phyloP scores from a whole-genome alignment of 2,329 filamentous ascomycete species.

The Anthostomella pinea region DNA sequence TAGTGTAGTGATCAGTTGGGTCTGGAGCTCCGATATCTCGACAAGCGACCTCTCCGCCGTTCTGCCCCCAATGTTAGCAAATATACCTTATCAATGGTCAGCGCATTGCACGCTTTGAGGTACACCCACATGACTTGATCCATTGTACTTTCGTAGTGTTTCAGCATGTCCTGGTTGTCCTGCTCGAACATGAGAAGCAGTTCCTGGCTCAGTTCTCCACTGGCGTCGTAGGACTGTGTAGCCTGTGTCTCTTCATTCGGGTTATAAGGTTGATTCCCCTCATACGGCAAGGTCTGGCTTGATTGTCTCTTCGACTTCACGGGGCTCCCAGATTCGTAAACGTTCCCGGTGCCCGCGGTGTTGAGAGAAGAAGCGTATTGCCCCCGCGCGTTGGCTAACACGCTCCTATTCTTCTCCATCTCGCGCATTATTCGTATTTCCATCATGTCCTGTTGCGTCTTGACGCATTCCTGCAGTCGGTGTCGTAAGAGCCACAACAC shows the following conservation, averaged over 20 bases:
- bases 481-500: constrained; percentile 80
- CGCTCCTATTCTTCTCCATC: constrained; percentile 84
- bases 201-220: constrained; percentile 68
- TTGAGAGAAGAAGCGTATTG: constrained; percentile 21
- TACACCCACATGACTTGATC: constrained; percentile 84
- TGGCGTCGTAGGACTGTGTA: constrained; percentile 19
- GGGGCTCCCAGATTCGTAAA: constrained; percentile 19
- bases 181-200: constrained; percentile 91
- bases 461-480: constrained; percentile 71
- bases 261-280: constrained; percentile 22
- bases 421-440: constrained; percentile 81
- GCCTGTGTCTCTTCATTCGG: constrained; percentile 47
- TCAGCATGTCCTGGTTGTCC: constrained; percentile 89
- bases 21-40: constrained; percentile 91
- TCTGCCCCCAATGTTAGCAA: constrained; percentile 41
- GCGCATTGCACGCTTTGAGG: no score
- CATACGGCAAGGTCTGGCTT: constrained; percentile 22
- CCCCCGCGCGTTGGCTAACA: constrained; percentile 67
- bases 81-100: no score
- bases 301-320: constrained; percentile 16
- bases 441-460: constrained; percentile 87
- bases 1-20: constrained; percentile 81
- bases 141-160: constrained; percentile 89
- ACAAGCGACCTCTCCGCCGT: constrained; percentile 85
- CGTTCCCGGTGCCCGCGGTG: constrained; percentile 6